Evolutionary conservation across 805 yeast species (phyloP), one percentile per base, ranked within the genome.

Genomic region (Candida odintsovae): DNA sequence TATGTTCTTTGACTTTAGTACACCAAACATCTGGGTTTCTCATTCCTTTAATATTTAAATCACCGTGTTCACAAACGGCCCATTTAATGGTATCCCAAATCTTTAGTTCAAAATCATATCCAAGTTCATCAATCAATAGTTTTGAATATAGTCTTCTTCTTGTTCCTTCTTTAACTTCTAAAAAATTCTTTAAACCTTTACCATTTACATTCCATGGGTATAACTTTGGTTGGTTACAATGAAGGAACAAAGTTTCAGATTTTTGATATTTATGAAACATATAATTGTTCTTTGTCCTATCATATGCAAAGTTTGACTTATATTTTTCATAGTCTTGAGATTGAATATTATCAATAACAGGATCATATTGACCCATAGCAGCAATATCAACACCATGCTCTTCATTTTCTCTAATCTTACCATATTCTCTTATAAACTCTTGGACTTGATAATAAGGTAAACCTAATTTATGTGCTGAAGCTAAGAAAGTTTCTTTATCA

Each of bases 401-500:
- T 9, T 68, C 69, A 37, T 41, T 22, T 1, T 47, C 33, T 31
- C 65, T 62, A 48, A 75, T 29, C 12, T 35, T 19, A 66, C 43
- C 86, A 82, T 47, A 80, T 55, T 83, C 83, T 38, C 70, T 64
- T 54, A 80, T 68, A 50, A 67, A 67, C 51, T 71, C 75, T 41
- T 74, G 68, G 9, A 80, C 80, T 59, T 79, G 84, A 57, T 80
- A 80, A 51, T 69, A 80, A 1, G 72, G 66, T 44, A 75, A 63
- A 2, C 65, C 63, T 26, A 75, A 65, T 11, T 73, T 76, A 26
- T 72, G 70, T 2, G 88, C 83, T 0, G 89, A 86, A 0, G 89
- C 86, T 45, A 82, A 69, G 50, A 83, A 82, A 0, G 92, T 83
- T 53, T 85, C 92, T 57, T 85, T 86, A 59, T 86, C 92, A 43